Conservation (phyloP, 331 rosid genomes). For the Pyrus hybrid region DNA sequence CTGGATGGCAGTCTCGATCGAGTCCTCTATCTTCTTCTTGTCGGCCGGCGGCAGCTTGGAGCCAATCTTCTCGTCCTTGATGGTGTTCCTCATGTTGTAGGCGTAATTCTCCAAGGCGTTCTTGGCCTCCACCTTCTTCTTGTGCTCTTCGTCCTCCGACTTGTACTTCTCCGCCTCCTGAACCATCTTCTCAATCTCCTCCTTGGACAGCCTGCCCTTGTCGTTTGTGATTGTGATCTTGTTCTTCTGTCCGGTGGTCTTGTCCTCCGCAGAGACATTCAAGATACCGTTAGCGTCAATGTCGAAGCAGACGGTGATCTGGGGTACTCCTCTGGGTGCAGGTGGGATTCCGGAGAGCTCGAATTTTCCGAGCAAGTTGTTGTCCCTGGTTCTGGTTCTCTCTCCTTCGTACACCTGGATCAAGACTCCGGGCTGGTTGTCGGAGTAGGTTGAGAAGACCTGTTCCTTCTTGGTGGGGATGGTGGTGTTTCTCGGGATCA, state of each 20-base stretch:
- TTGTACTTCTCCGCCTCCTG: slow-evolving; percentile 92
- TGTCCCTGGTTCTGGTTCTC: slow-evolving; percentile 72
- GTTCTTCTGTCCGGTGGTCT: slow-evolving; percentile 80
- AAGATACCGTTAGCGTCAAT: slow-evolving; percentile 85
- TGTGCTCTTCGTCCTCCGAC: slow-evolving; percentile 81
- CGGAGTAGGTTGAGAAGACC: slow-evolving; percentile 78
- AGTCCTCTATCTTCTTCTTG: slow-evolving; percentile 78
- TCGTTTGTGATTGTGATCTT: slow-evolving; percentile 85
- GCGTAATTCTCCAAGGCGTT: slow-evolving; percentile 73
- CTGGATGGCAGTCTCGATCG: slow-evolving; percentile 61
- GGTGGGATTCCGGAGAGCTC: slow-evolving; percentile 88
- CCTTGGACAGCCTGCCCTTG: slow-evolving; percentile 83
- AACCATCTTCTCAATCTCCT: slow-evolving; percentile 87
- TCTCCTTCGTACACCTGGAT: slow-evolving; percentile 87
- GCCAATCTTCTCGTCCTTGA: slow-evolving; percentile 73
- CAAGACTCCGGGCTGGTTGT: slow-evolving; percentile 88
- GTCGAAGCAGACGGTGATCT: slow-evolving; percentile 79
- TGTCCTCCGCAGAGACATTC: slow-evolving; percentile 81
- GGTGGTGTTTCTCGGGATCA: slow-evolving; percentile 77
- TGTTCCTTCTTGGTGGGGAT: slow-evolving; percentile 88
- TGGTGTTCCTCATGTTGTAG: slow-evolving; percentile 83
- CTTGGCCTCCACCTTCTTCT: slow-evolving; percentile 79
- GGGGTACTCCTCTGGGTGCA: slow-evolving; percentile 86
- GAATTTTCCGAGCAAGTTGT: slow-evolving; percentile 74
- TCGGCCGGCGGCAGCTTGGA: slow-evolving; percentile 54